Evolutionary conservation across 148 eudicot genomes (phyloP).

Genomic region (Silene conica): DNA sequence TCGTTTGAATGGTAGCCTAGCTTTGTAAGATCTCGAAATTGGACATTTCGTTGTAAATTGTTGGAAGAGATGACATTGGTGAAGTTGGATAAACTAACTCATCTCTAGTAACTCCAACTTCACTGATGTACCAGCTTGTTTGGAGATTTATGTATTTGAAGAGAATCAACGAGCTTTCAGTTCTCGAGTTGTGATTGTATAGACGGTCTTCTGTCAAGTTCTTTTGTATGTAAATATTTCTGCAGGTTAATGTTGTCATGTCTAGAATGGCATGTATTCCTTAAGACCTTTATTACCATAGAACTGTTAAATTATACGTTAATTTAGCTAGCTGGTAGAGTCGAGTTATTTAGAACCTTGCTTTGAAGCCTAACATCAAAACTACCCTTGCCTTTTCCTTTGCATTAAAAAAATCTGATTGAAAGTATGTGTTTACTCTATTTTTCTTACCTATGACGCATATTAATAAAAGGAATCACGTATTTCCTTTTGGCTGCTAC

Average conservation of each 20-base stretch:
- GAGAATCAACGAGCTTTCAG: background rate
- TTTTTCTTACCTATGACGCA: background rate
- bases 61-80: background rate
- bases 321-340: too few species aligned
- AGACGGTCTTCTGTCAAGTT: background rate
- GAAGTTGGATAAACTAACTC: background rate
- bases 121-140: background rate
- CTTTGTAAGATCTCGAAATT: background rate
- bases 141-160: background rate
- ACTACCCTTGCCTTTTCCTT: too few species aligned
- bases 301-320: too few species aligned
- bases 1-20: background rate
- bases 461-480: background rate
- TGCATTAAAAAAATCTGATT: too few species aligned
- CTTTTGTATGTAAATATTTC: background rate
- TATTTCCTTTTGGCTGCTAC: background rate
- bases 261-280: background rate
- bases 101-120: background rate
- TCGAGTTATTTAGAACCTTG: too few species aligned
- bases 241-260: background rate
- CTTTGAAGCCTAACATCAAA: too few species aligned
- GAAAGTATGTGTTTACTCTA: too few species aligned
- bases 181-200: conserved; percentile 1
- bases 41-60: background rate
- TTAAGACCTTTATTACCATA: background rate